Base-by-base conservation (phyloP, 108 stramenopile genomes). In the Fragilaria radians region DNA sequence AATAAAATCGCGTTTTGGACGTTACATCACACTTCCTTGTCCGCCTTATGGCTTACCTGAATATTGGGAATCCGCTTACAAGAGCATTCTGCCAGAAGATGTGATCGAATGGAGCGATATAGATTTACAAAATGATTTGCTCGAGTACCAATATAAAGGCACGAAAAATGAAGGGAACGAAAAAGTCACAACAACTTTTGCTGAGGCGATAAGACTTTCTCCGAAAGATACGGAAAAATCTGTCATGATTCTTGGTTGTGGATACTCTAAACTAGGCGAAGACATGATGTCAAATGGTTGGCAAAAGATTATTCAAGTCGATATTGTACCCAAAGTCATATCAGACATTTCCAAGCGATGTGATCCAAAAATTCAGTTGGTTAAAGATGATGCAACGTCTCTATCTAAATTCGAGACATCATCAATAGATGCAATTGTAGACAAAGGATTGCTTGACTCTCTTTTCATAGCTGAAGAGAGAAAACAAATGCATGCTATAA, bases 381-480 rank as follows among this genome's bases (percentile, higher is more conserved):
- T 78, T 4, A 66, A 86, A 47, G 89, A 90, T 45, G 83, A 86
- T 75, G 89, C 89, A 19, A 67, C 72, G 19, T 66, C 72, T 59
- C 65, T 90, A 18, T 82, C 85, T 17, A 66, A 79, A 9, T 77
- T 90, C 56, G 67, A 71, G 28, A 57, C 72, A 18, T 66, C 53
- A 1, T 74, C 77, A 66, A 70, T 91, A 7, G 65, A 74, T 45
- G 86, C 83, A 25, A 76, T 82, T 28, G 25, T 91, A 14, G 90
- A 91, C 71, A 91, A 91, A 69, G 90, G 90, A 19, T 63, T 91
- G 61, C 33, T 91, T 25, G 90, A 91, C 71, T 78, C 75, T 9
- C 54, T 91, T 3, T 87, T 77, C 70, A 80, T 83, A 66, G 72
- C 73, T 54, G 67, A 72, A 51, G 73, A 77, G 28, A 51, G 66